phyloP scores from a whole-genome alignment of 768 basidiomycete species.

The Boletus rubescentipes region DNA sequence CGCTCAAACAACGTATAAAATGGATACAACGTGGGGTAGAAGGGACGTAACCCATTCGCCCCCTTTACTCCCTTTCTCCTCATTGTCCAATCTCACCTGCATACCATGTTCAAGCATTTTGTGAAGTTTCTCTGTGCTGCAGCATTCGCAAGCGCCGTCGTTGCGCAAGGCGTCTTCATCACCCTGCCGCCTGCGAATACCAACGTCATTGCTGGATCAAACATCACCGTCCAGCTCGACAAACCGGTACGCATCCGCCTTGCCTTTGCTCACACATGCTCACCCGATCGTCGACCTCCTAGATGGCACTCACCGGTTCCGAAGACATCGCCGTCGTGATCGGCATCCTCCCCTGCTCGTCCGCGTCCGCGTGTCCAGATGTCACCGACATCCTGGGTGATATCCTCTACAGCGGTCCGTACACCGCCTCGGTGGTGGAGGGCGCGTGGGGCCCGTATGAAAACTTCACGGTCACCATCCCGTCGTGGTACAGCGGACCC shows the following conservation, averaged over 20 bases:
- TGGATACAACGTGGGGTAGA: too few species aligned
- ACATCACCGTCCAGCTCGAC: conserved; percentile 42
- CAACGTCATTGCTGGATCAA: conserved; percentile 34
- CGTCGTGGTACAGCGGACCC: background rate
- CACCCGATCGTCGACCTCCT: too few species aligned
- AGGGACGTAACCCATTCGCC: background rate
- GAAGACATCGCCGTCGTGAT: conserved; percentile 9
- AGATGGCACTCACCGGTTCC: too few species aligned
- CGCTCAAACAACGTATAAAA: background rate
- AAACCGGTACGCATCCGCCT: conserved; percentile 35
- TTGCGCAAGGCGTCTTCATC: conserved; percentile 37
- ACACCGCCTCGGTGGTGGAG: background rate
- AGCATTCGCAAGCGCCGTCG: conserved; percentile 14
- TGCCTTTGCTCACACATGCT: background rate
- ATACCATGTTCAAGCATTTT: conserved; percentile 6
- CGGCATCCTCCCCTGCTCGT: background rate
- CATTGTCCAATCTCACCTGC: background rate
- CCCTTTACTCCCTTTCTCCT: background rate
- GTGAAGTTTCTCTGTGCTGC: conserved; percentile 1
- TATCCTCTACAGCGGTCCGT: conserved; percentile 2
- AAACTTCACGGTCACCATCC: conserved; percentile 8
- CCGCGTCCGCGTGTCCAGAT: background rate
- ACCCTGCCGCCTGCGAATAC: conserved; percentile 35
- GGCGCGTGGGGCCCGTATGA: background rate
- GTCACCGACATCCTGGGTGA: background rate